phyloP scores from a whole-genome alignment of 1,284 basidiomycete genomes.

The Gastroboletus turbinatus region DNA sequence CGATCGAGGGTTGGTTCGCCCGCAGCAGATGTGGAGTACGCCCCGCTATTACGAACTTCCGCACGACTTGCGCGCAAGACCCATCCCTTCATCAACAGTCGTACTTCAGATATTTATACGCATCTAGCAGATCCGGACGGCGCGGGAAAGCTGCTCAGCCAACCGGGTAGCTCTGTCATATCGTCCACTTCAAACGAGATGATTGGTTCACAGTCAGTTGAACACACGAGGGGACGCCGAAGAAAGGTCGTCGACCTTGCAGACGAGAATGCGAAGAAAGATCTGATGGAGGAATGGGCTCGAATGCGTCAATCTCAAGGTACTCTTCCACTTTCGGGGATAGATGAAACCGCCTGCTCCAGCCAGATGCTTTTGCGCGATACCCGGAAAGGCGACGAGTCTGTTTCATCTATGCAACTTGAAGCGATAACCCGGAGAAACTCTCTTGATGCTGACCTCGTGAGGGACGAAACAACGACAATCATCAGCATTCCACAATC shows the following conservation, averaged over 20 bases:
- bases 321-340: constrained; percentile 13
- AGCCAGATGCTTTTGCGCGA: background rate
- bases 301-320: constrained; percentile 31
- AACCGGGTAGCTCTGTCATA: constrained; percentile 3
- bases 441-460: background rate
- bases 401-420: background rate
- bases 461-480: background rate
- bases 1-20: constrained; percentile 24
- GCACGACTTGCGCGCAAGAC: constrained; percentile 21
- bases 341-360: background rate
- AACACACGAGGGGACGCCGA: constrained; percentile 18
- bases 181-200: constrained; percentile 1
- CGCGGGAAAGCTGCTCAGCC: constrained; percentile 11
- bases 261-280: constrained; percentile 23
- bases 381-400: background rate
- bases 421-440: background rate
- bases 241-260: constrained; percentile 14
- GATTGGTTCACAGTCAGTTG: constrained; percentile 1
- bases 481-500: background rate
- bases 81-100: constrained; percentile 15
- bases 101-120: constrained; percentile 28
- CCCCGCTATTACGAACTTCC: constrained; percentile 17
- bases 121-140: constrained; percentile 27
- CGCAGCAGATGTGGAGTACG: constrained; percentile 4
- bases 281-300: constrained; percentile 33